Evolutionary conservation across 768 basidiomycete genomes (phyloP).

Genomic region (Sarcodon aspratus): DNA sequence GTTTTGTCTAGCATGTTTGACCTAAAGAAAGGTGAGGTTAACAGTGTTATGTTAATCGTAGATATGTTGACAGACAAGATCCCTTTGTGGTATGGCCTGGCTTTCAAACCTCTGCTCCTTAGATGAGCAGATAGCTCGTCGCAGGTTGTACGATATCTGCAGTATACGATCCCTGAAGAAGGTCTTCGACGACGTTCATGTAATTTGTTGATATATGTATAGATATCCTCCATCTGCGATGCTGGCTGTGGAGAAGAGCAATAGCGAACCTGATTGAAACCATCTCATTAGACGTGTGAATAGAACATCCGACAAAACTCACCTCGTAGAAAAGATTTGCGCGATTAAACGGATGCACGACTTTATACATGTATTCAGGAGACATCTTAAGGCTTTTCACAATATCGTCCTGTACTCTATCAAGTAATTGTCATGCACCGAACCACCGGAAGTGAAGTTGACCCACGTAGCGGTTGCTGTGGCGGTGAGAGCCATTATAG

Average conservation of each 20-base stretch:
- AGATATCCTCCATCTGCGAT: constrained; percentile 52
- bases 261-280: constrained; percentile 46
- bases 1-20: constrained; percentile 36
- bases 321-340: constrained; percentile 78
- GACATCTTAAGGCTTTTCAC: constrained; percentile 53
- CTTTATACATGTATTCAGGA: constrained; percentile 41
- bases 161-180: constrained; percentile 72
- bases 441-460: not conserved
- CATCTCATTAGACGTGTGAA: not conserved
- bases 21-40: constrained; percentile 18
- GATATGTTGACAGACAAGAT: constrained; percentile 31
- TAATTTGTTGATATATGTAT: constrained; percentile 53
- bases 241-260: constrained; percentile 36
- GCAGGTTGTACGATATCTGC: constrained; percentile 55
- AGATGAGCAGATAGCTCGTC: constrained; percentile 56
- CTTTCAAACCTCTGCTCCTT: constrained; percentile 52
- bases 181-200: constrained; percentile 45
- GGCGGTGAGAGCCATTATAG: constrained; percentile 83
- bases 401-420: constrained; percentile 68
- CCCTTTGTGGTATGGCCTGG: constrained; percentile 68
- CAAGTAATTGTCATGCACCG: not conserved
- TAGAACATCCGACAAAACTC: not conserved
- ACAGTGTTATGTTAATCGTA: not conserved
- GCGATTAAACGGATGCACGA: constrained; percentile 74
- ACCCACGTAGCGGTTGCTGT: constrained; percentile 64